Evolutionary conservation across 2,329 filamentous ascomycete species (phyloP).

Genomic region (Akanthomyces dipterigenus): DNA sequence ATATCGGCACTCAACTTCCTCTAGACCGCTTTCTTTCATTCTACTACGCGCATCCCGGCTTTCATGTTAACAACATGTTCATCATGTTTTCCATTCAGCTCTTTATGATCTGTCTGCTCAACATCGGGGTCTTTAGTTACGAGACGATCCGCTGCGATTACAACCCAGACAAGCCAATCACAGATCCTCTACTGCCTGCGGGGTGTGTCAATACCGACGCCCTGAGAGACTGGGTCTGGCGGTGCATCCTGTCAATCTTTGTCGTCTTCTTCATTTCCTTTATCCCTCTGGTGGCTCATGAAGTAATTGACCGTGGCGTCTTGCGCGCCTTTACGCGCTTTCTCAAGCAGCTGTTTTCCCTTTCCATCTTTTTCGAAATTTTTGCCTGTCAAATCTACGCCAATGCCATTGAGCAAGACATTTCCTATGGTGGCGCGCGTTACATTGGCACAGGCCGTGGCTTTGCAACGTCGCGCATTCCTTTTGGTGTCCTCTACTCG

Average conservation of each 20-base stretch:
- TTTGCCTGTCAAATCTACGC: slow-evolving; percentile 99
- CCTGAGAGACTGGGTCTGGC: slow-evolving; percentile 85
- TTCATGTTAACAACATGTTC: slow-evolving; percentile 99
- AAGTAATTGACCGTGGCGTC: slow-evolving; percentile 88
- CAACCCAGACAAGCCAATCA: slow-evolving; percentile 79
- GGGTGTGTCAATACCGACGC: slow-evolving; percentile 87
- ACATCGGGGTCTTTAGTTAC: slow-evolving; percentile 78
- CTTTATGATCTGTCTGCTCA: slow-evolving; percentile 63
- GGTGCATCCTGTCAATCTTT: slow-evolving; percentile 93
- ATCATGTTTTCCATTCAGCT: slow-evolving; percentile 73
- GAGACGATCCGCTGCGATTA: slow-evolving; percentile 85
- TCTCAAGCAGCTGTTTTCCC: slow-evolving; percentile 87
- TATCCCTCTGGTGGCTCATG: slow-evolving; percentile 86
- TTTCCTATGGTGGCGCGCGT: slow-evolving; percentile 91
- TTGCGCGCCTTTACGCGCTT: slow-evolving; percentile 91
- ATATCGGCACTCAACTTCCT: slow-evolving; percentile 92
- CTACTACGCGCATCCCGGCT: slow-evolving; percentile 97
- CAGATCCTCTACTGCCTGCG: slow-evolving; percentile 78
- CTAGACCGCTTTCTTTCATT: slow-evolving; percentile 97
- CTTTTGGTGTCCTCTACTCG: slow-evolving; percentile 93
- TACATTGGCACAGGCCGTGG: slow-evolving; percentile 99
- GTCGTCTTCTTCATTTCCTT: slow-evolving; percentile 98
- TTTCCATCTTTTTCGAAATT: slow-evolving; percentile 95
- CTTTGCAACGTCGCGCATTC: slow-evolving; percentile 95
- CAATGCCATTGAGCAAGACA: slow-evolving; percentile 87